Percentiles rank a stretch among this genome's conserved stretches.
Evolutionary conservation across 2,329 filamentous ascomycete species (phyloP).

Genomic region (Fusarium mundagurra): DNA sequence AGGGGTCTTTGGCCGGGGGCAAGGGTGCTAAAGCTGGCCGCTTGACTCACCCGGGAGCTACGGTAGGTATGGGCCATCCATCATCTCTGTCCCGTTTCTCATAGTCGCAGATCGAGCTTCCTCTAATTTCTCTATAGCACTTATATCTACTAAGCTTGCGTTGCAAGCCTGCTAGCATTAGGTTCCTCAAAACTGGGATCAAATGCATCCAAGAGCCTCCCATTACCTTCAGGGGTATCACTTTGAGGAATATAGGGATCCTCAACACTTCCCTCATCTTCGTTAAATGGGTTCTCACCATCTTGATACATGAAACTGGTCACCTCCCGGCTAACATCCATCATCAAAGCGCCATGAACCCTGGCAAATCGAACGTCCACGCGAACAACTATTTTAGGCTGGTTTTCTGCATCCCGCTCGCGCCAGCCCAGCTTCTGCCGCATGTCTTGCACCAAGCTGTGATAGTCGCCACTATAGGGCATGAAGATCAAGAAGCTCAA

Average conservation of each 20-base stretch:
- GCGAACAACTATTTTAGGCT: conserved; percentile 1
- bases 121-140: not conserved
- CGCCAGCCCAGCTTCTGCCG: not conserved
- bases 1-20: not conserved
- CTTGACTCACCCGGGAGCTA: conserved; percentile 38
- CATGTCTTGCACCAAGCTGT: not conserved
- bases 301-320: not conserved
- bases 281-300: not conserved
- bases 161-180: not conserved
- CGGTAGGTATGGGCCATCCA: not conserved
- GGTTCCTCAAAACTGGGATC: not conserved
- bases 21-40: conserved; percentile 11
- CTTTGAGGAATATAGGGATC: not conserved
- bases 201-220: not conserved
- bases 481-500: not conserved
- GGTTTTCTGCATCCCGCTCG: not conserved
- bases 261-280: not conserved
- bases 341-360: not conserved
- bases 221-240: not conserved
- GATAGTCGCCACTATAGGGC: not conserved
- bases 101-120: not conserved
- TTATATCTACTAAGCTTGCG: not conserved
- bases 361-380: not conserved
- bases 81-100: not conserved
- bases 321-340: not conserved